phyloP scores from a whole-genome alignment of 2,329 filamentous ascomycete species.

The Fusarium chlamydosporum region DNA sequence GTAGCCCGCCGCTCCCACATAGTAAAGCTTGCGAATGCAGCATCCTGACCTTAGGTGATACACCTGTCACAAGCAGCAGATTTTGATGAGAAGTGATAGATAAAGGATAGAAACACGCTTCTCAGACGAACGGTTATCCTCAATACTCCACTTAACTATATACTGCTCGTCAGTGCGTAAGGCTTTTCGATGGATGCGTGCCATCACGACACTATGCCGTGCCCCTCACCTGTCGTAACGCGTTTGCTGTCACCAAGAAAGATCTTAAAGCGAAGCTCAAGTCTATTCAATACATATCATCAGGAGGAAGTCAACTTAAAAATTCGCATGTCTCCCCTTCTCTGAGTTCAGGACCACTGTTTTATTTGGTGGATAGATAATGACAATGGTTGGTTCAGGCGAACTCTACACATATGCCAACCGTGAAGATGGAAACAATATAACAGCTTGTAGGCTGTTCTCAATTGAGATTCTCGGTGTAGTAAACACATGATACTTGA shows the following conservation, averaged over 20 bases:
- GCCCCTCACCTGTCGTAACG: conserved; percentile 46
- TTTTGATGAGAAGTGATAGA: neutral
- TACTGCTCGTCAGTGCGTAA: neutral
- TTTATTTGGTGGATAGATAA: neutral
- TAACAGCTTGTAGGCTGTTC: neutral
- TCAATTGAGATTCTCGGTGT: neutral
- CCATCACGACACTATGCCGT: conserved; percentile 25
- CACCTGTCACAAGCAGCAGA: neutral
- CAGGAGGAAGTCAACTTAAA: no score
- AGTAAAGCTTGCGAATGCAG: neutral
- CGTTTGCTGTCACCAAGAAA: conserved; percentile 7
- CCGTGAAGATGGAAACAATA: neutral
- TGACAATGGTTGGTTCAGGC: neutral
- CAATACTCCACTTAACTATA: neutral
- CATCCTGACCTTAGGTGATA: neutral
- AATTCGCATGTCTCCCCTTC: no score
- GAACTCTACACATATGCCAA: neutral
- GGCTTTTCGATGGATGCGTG: neutral
- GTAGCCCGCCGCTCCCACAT: neutral
- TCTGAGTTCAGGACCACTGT: neutral
- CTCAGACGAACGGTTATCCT: neutral
- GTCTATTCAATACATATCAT: neutral
- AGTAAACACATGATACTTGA: neutral
- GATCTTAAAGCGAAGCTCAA: neutral
- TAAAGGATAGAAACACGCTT: neutral